Evolutionary conservation across 805 yeast genomes (phyloP).

Genomic region (Candida manassasensis): DNA sequence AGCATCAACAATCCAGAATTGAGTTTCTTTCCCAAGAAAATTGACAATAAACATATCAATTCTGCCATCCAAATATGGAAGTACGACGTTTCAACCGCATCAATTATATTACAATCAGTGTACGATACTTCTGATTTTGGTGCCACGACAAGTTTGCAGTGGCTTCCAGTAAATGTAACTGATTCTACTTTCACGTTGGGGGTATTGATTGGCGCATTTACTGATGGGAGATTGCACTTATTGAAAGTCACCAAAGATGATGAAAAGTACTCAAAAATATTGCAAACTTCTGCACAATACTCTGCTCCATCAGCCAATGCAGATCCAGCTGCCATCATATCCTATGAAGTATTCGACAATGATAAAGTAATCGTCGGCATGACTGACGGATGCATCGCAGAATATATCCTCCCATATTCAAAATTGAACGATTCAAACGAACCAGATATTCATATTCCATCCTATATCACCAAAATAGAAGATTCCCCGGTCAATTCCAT

Average conservation of each 20-base stretch:
- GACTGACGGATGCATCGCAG: conserved; percentile 55
- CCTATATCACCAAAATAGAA: conserved; percentile 26
- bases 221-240: conserved; percentile 54
- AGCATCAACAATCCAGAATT: conserved; percentile 23
- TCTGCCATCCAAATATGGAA: conserved; percentile 46
- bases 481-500: conserved; percentile 29
- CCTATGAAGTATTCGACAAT: conserved; percentile 44
- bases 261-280: conserved; percentile 14
- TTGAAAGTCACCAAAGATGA: conserved; percentile 32
- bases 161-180: conserved; percentile 32
- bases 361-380: conserved; percentile 52
- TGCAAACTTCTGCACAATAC: conserved; percentile 21
- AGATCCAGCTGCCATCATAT: conserved; percentile 30
- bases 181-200: conserved; percentile 27
- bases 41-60: conserved; percentile 11
- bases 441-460: conserved; percentile 22
- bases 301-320: conserved; percentile 8
- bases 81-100: conserved; percentile 22
- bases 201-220: conserved; percentile 47
- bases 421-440: conserved; percentile 5
- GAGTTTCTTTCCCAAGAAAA: conserved; percentile 23
- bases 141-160: conserved; percentile 35
- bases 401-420: conserved; percentile 41
- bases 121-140: conserved; percentile 39
- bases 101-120: conserved; percentile 24